Evolutionary conservation across 2,329 filamentous ascomycete genomes (phyloP), one percentile per base, ranked within the genome.

Genomic region (Penicillium sp.): DNA sequence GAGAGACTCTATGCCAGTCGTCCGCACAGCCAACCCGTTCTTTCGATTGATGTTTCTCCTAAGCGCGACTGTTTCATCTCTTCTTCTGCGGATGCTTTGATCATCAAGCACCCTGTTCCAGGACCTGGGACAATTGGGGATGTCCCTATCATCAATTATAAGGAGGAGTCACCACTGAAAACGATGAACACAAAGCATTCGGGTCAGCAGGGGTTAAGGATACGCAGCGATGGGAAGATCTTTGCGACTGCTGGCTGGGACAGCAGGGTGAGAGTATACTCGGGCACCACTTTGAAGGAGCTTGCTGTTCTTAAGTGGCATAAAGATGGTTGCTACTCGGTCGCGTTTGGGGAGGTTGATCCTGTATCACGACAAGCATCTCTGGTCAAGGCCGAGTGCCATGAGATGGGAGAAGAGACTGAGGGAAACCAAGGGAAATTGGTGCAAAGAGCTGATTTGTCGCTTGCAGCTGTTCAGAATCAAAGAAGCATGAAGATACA

Each of bases 171-270:
- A 53, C 83, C 88, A 0, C 68, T 88, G 50, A 90, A 88, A 67
- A 73, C 77, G 0, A 62, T 87, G 45, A 87, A 93, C 65, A 97
- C 93, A 1, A 93, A 89, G 69, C 95, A 98, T 72, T 85, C 93
- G 0, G 95, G 95, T 1, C 93, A 98, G 72, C 95, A 99, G 74
- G 85, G 87, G 11, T 77, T 99, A 7, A 78, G 77, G 3, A 82
- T 97, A 25, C 86, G 95, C 14, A 88, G 86, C 1, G 95, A 99
- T 72, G 90, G 87, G 3, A 88, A 85, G 62, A 83, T 99, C 4
- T 89, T 97, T 62, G 91, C 90, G 3, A 98, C 93, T 0, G 93
- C 91, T 0, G 95, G 95, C 3, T 99, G 95, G 95, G 95, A 99
- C 73, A 83, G 86, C 1, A 85, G 87, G 48, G 80, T 93, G 1